These are phyloP conservation scores for Beauveria medogensis DNA, from an alignment of 2,329 filamentous ascomycete species.

Conservation along the genomic window DNA sequence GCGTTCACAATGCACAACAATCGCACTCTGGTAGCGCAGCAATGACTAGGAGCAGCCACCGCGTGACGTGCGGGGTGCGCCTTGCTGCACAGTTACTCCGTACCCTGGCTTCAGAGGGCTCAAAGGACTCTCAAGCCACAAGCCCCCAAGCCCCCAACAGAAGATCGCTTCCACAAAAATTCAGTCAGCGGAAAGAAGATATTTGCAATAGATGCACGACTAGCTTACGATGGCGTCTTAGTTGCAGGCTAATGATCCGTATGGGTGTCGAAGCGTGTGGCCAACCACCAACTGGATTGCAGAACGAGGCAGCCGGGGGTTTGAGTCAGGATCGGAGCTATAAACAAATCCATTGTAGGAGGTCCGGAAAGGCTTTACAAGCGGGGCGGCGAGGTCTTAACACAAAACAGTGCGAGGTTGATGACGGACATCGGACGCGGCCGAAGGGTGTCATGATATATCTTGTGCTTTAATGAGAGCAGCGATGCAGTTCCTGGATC, in stretches of 20 bases:
- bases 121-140: background rate
- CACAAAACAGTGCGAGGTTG: background rate
- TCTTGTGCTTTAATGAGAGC: background rate
- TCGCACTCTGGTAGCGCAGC: background rate
- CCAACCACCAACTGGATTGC: conserved; percentile 1
- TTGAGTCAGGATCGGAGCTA: background rate
- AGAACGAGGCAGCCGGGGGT: background rate
- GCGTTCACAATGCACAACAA: conserved; percentile 6
- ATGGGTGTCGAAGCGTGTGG: background rate
- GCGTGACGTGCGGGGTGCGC: conserved; percentile 5
- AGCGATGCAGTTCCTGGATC: background rate
- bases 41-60: conserved; percentile 2
- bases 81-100: background rate
- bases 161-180: background rate
- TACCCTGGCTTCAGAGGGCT: too few relatives aligned
- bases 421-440: too few relatives aligned
- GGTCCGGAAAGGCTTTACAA: background rate
- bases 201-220: background rate
- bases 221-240: background rate
- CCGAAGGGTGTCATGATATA: background rate
- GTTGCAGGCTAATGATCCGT: background rate
- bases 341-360: background rate
- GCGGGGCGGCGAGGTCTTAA: background rate
- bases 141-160: background rate
- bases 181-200: background rate